These are phyloP conservation scores for Candida insectalens DNA, from an alignment of 805 yeast genomes.

Conservation along the genomic window DNA sequence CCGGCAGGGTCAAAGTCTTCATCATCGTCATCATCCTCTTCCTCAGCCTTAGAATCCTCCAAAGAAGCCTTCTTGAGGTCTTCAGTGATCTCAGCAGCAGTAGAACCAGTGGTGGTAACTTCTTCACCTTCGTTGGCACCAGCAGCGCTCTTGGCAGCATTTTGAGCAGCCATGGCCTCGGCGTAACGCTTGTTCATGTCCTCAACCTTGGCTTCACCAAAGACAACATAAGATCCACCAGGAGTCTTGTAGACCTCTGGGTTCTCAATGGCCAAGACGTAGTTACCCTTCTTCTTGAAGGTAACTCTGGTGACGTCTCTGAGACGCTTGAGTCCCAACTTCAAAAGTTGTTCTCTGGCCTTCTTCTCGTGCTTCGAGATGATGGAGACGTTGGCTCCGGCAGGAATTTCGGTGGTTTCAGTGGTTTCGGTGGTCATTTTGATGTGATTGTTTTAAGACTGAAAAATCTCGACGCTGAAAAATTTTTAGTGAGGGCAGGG, in stretches of 20 bases:
- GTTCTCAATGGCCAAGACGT: constrained; percentile 79
- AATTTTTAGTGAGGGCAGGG: not conserved
- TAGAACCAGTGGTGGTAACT: constrained; percentile 45
- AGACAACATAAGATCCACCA: constrained; percentile 91
- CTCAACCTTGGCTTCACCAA: constrained; percentile 96
- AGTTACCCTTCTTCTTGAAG: constrained; percentile 86
- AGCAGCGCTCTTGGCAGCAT: constrained; percentile 43
- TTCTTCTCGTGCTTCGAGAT: constrained; percentile 88
- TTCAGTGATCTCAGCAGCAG: constrained; percentile 53
- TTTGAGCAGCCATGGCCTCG: constrained; percentile 74
- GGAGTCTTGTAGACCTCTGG: constrained; percentile 95
- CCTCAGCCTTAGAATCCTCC: constrained; percentile 30
- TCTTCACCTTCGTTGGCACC: constrained; percentile 8
- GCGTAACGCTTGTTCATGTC: constrained; percentile 84
- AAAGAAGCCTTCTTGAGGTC: constrained; percentile 60
- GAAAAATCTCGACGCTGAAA: too few relatives aligned
- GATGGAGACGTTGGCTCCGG: constrained; percentile 75
- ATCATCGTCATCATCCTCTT: constrained; percentile 28
- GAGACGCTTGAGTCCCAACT: constrained; percentile 82
- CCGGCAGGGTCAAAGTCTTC: not conserved
- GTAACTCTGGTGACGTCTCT: constrained; percentile 93
- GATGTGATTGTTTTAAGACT: not conserved
- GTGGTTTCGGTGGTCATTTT: constrained; percentile 21
- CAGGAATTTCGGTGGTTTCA: constrained; percentile 40
- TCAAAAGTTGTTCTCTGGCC: constrained; percentile 84